Evolutionary conservation across 176 grass and related monocot genomes (phyloP).

Genomic region (Aegilops tauschii): DNA sequence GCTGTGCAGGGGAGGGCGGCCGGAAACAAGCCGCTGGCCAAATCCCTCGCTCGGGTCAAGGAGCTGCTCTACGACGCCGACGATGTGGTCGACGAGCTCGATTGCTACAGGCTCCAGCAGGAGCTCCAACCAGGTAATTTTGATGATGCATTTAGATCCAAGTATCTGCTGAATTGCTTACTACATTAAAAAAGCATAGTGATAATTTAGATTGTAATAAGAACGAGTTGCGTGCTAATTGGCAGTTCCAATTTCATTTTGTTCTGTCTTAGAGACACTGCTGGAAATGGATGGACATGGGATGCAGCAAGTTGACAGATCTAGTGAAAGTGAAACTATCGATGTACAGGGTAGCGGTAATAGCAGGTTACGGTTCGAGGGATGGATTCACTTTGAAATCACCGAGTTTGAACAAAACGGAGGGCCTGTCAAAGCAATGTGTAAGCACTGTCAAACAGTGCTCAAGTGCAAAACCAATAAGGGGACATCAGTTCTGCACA

Average conservation of each 20-base stretch:
- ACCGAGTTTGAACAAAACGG: not conserved
- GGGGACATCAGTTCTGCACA: not conserved
- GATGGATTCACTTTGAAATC: no score
- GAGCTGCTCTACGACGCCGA: slow-evolving; percentile 40
- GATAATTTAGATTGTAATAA: no score
- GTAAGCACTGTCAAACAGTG: not conserved
- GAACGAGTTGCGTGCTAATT: no score
- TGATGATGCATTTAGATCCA: no score
- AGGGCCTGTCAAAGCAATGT: no score
- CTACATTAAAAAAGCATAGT: no score
- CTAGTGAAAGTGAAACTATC: not conserved
- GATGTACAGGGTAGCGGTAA: no score
- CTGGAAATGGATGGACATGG: no score
- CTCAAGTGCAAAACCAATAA: not conserved
- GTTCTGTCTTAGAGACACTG: no score
- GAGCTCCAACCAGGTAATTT: slow-evolving; percentile 5
- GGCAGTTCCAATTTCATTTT: no score
- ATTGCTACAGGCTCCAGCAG: slow-evolving; percentile 21
- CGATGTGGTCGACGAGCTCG: slow-evolving; percentile 26
- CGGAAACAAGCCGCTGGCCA: not conserved
- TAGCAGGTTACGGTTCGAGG: no score
- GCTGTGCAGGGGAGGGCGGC: not conserved
- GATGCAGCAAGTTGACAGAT: not conserved
- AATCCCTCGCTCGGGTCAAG: not conserved
- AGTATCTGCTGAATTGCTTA: no score